phyloP scores from a whole-genome alignment of 495 filamentous ascomycete genomes.

The Apiosordaria backusii region DNA sequence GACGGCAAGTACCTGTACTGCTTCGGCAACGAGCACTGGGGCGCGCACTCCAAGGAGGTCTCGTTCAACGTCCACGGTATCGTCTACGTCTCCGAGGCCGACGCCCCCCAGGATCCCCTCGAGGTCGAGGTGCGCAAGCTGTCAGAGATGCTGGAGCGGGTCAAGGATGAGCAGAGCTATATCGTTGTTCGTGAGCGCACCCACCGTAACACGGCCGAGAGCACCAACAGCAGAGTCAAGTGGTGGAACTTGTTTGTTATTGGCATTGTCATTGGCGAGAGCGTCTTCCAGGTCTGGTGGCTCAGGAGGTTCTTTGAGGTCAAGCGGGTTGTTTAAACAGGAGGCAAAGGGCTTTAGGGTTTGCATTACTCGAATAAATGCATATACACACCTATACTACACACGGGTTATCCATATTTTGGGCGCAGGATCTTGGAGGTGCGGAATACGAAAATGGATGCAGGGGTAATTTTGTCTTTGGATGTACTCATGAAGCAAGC shows the following conservation, averaged over 20 bases:
- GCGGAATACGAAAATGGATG: constrained; percentile 9
- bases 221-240: constrained; percentile 94
- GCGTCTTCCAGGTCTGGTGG: constrained; percentile 99
- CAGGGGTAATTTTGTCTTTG: constrained; percentile 9
- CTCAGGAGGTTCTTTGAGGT: constrained; percentile 95
- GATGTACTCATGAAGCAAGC: constrained; percentile 17
- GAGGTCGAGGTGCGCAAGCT: constrained; percentile 87
- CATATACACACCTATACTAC: constrained; percentile 5
- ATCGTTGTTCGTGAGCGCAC: constrained; percentile 93
- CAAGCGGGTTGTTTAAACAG: constrained; percentile 35
- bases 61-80: constrained; percentile 99
- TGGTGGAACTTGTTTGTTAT: constrained; percentile 99
- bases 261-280: constrained; percentile 81
- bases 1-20: constrained; percentile 95
- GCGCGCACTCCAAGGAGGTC: constrained; percentile 88
- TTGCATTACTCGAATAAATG: neutral
- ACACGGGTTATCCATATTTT: constrained; percentile 2
- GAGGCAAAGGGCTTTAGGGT: neutral
- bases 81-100: constrained; percentile 90
- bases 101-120: constrained; percentile 79
- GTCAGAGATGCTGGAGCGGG: constrained; percentile 80
- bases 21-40: constrained; percentile 98
- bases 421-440: constrained; percentile 10
- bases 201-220: constrained; percentile 97
- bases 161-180: constrained; percentile 96